phyloP scores from a whole-genome alignment of 1,139 yeast genomes.

The Hemisphaericaspora xylofermentans region DNA sequence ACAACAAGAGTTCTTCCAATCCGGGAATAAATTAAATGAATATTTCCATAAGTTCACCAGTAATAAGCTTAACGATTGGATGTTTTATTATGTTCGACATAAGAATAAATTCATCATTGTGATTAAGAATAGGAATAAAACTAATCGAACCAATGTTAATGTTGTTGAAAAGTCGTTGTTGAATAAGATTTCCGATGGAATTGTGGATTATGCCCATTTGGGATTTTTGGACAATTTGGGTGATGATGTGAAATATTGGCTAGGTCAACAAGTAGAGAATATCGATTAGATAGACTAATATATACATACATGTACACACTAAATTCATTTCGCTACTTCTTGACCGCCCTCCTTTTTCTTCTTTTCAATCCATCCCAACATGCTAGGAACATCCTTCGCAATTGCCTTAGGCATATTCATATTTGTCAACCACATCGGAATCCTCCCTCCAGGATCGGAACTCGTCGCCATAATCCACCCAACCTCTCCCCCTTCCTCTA shows the following conservation, averaged over 20 bases:
- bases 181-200: conserved; percentile 23
- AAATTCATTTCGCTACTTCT: too few species aligned
- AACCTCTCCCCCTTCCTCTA: conserved; percentile 32
- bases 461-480: conserved; percentile 67
- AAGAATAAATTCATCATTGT: conserved; percentile 33
- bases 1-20: conserved; percentile 21
- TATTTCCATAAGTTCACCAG: conserved; percentile 45
- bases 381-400: conserved; percentile 66
- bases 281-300: background rate
- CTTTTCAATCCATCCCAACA: conserved; percentile 46
- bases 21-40: conserved; percentile 26
- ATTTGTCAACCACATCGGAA: conserved; percentile 65
- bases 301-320: too few species aligned
- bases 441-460: conserved; percentile 64
- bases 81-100: conserved; percentile 40
- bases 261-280: conserved; percentile 17
- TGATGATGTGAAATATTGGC: conserved; percentile 46
- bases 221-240: conserved; percentile 47
- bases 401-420: conserved; percentile 55
- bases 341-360: background rate
- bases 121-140: conserved; percentile 35
- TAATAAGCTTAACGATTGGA: conserved; percentile 43
- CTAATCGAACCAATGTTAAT: conserved; percentile 3
- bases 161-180: conserved; percentile 12
- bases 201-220: conserved; percentile 27